A percentile compares a stretch with the other conserved stretches of the same genome.
These are phyloP conservation scores for Rosa multiflora DNA, from an alignment of 306 rosid species.

Conservation along the genomic window DNA sequence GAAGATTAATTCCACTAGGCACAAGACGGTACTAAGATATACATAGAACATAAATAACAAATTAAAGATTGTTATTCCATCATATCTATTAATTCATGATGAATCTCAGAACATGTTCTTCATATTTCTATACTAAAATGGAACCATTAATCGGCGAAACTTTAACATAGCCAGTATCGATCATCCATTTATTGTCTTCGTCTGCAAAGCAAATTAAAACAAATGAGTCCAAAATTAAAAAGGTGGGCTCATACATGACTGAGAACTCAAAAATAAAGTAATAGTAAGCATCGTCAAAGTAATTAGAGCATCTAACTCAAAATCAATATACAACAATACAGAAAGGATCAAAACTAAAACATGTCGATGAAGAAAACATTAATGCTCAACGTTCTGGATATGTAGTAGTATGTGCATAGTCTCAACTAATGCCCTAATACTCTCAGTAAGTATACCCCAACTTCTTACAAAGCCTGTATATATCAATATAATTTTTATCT, in stretches of 20 bases:
- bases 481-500: neutral
- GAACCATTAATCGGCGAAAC: neutral
- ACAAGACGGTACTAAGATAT: neutral
- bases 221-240: neutral
- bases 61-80: constrained; percentile 15
- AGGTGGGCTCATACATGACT: neutral
- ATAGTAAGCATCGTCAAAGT: too few relatives aligned
- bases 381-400: neutral
- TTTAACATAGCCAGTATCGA: neutral
- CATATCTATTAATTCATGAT: constrained; percentile 9
- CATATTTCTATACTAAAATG: constrained; percentile 11
- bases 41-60: constrained; percentile 5
- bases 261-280: neutral
- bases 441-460: neutral
- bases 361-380: neutral
- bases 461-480: neutral
- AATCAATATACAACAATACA: too few relatives aligned
- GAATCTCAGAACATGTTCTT: constrained; percentile 11
- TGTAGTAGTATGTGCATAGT: neutral
- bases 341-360: neutral
- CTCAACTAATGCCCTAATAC: neutral
- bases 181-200: constrained; percentile 50
- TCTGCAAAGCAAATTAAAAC: constrained; percentile 35
- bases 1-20: neutral
- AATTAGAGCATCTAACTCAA: neutral